A percentile compares a stretch with the other conserved stretches of the same genome.
phyloP scores from a whole-genome alignment of 306 rosid genomes.

The Psophocarpus tetragonolobus region DNA sequence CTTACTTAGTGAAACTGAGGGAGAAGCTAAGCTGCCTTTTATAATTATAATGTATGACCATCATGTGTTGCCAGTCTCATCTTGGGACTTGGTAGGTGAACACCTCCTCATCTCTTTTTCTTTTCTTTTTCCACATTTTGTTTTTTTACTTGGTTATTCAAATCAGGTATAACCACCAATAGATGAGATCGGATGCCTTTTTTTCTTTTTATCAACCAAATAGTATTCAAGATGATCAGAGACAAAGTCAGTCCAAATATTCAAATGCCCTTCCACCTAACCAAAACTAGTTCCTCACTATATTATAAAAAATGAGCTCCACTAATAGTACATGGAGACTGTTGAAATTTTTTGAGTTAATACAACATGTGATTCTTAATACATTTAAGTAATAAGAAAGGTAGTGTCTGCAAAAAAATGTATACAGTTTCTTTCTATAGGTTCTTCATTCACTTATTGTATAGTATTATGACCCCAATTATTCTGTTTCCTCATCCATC shows the following conservation, averaged over 20 bases:
- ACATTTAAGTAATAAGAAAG: conserved; percentile 29
- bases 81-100: conserved; percentile 32
- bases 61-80: conserved; percentile 26
- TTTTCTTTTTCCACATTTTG: background rate
- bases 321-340: conserved; percentile 18
- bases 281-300: conserved; percentile 19
- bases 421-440: conserved; percentile 42
- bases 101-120: background rate
- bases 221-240: background rate
- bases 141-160: background rate
- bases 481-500: conserved; percentile 48
- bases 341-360: conserved; percentile 14
- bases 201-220: background rate
- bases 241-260: background rate
- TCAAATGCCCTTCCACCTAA: conserved; percentile 13
- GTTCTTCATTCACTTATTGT: conserved; percentile 51
- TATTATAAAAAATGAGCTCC: conserved; percentile 30
- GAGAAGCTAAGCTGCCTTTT: conserved; percentile 24
- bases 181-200: background rate
- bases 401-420: conserved; percentile 53
- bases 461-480: conserved; percentile 59
- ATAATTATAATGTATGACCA: conserved; percentile 30
- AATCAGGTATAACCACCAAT: background rate
- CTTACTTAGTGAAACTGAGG: conserved; percentile 4
- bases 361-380: conserved; percentile 36